Base-by-base conservation (phyloP, 2,329 filamentous ascomycete species). In the Westerdykella ornata region DNA sequence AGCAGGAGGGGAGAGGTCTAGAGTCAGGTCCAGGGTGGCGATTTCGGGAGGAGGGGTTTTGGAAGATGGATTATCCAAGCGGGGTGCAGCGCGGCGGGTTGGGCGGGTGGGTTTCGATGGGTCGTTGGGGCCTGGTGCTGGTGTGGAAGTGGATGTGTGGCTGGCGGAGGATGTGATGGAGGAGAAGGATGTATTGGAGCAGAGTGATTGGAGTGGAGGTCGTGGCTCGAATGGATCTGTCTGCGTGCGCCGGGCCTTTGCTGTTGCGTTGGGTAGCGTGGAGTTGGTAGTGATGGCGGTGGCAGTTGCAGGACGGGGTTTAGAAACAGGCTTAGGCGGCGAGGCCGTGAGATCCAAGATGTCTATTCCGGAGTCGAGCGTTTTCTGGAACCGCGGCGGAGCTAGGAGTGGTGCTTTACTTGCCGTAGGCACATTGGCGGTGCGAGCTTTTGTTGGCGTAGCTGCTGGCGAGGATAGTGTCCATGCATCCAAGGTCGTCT, bases 401-500 rank as follows among this genome's bases (percentile, higher is more conserved):
- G 49, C 43, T 35, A 46, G 52, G 30, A 53, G 39, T 14, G 52
- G 51, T 12, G 41, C 38, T 20, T 43, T 36, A 30, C 45, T 36
- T 9, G 45, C 17, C 2, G 41, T 32, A 34, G 37, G 40, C 1
- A 39, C 42, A 15, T 17, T 17, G 1, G 38, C 39, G 7, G 35
- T 39, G 7, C 47, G 43, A 26, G 43, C 12, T 26, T 54, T 59
- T 4, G 51, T 57, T 1, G 60, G 59, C 18, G 57, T 58, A 12
- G 43, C 44, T 5, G 36, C 16, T 11, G 43, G 39, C 16, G 57
- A 58, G 13, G 46, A 51, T 41, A 52, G 42, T 15, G 42, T 15
- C 60, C 59, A 63, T 37, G 47, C 38, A 44, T 65, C 62, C 11
- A 65, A 37, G 3, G 59, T 65, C 5, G 57, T 54, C 37, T 65